Base-by-base conservation (phyloP, 1,139 yeast genomes). In the Blastobotrys ciferrii region DNA sequence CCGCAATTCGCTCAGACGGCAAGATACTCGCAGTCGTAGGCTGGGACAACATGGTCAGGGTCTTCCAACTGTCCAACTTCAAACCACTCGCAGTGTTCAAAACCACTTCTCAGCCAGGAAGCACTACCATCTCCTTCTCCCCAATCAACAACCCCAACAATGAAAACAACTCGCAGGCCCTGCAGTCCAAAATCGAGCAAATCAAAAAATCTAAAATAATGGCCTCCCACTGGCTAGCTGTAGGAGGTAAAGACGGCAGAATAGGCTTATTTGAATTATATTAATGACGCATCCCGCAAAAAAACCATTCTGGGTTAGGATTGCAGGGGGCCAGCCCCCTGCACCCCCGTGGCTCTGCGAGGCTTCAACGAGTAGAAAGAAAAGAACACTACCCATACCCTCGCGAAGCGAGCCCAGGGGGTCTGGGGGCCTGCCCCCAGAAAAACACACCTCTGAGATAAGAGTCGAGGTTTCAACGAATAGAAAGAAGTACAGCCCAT, bases 11-110 rank as follows among this genome's bases (percentile, higher is more conserved):
- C 15, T 50, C 53, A 2, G 71, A 68, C 23, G 64, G 61, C 11
- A 55, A 58, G 17, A 45, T 66, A 3, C 49, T 63, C 33, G 66
- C 67, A 5, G 62, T 66, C 1, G 68, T 71, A 1, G 72, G 73
- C 13, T 71, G 75, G 75, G 75, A 71, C 42, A 71, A 72, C 5
- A 56, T 54, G 46, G 65, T 68, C 3, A 62, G 73, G 1, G 52
- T 70, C 2, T 69, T 61, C 49, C 47, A 50, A 3, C 57, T 55
- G 35, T 38, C 48, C 3, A 50, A 52, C 2, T 41, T 63, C 46
- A 59, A 58, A 32, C 59, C 57, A 7, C 54, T 67, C 33, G 69
- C 67, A 0, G 61, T 58, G 3, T 64, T 68, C 44, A 53, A 50
- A 13, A 67, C 65, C 14, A 66, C 65, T 2, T 54, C 63, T 1